Conservation (phyloP, 2,329 filamentous ascomycete species). For the Colletotrichum acutatum region DNA sequence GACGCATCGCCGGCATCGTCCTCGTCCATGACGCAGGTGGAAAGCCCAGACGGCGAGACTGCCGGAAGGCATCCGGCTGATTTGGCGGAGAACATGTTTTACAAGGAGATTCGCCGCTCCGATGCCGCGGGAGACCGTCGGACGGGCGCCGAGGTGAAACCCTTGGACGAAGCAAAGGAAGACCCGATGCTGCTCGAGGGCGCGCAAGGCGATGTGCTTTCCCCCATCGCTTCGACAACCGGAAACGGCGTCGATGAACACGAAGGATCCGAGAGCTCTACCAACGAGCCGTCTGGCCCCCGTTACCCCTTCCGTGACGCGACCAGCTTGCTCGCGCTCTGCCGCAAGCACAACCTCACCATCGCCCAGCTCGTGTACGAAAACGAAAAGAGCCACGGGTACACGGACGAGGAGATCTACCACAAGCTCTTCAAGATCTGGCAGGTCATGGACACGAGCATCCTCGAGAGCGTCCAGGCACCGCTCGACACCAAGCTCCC, state of each 20-base stretch:
- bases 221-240: background rate
- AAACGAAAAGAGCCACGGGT: slow-evolving; percentile 62
- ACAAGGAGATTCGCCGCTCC: slow-evolving; percentile 60
- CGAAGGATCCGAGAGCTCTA: slow-evolving; percentile 24
- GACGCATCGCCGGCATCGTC: slow-evolving; percentile 36
- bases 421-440: slow-evolving; percentile 60
- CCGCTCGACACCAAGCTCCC: slow-evolving; percentile 53
- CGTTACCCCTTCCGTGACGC: slow-evolving; percentile 60
- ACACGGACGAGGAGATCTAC: slow-evolving; percentile 60
- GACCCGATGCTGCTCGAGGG: slow-evolving; percentile 16
- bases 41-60: slow-evolving; percentile 33
- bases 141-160: slow-evolving; percentile 56
- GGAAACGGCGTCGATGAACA: slow-evolving; percentile 10
- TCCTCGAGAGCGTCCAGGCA: slow-evolving; percentile 60
- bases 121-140: slow-evolving; percentile 58
- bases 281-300: slow-evolving; percentile 41
- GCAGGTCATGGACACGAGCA: slow-evolving; percentile 64
- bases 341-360: slow-evolving; percentile 61
- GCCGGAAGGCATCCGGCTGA: slow-evolving; percentile 53
- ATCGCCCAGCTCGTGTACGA: slow-evolving; percentile 64
- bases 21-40: slow-evolving; percentile 34
- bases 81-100: slow-evolving; percentile 62
- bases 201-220: background rate
- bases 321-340: slow-evolving; percentile 56
- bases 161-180: slow-evolving; percentile 39